Evolutionary conservation across 768 basidiomycete genomes (phyloP), one percentile per base, ranked within the genome.

Genomic region (Tephrocybe sp.): DNA sequence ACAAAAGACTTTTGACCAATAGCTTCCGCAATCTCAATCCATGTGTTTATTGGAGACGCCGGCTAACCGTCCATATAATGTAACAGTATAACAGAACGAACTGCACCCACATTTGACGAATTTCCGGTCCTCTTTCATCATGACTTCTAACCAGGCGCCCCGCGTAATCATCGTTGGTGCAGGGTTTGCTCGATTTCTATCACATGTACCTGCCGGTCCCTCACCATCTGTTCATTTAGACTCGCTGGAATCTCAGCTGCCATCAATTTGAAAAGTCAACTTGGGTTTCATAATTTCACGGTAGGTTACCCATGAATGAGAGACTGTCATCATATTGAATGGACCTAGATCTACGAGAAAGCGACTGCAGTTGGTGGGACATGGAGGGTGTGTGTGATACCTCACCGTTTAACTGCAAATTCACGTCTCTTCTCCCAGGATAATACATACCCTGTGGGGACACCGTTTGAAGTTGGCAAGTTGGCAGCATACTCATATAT

Each of bases 281-380:
- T 79, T 9, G 58, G 64, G 8, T 79, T 73, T 56, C 65, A 74
- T 24, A 74, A 79, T 58, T 82, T 82, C 51, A 75, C 72, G 45
- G 79, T 79, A 56, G 44, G 73, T 65, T 18, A n/a, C 28, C 28
- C 28, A 30, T 5, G 12, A 23, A 32, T n/a, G n/a, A n/a, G n/a
- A n/a, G n/a, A n/a, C n/a, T n/a, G n/a, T n/a, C n/a, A n/a, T n/a
- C n/a, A n/a, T n/a, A n/a, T n/a, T n/a, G n/a, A n/a, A n/a, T n/a
- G n/a, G n/a, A n/a, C n/a, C n/a, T 56, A 82, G 80, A 79, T 82
- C 18, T 80, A 74, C 51, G 80, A 82, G 57, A 74, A 70, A 48
- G 78, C 72, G 24, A 58, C 62, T 20, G 63, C 71, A 30, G 67
- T 81, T 39, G 80, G 79, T 41, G 81, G 80, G 46, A 82, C 80